Base-by-base conservation (phyloP, 192 early-diverging fungal genomes). In the Powellomyces hirtus region DNA sequence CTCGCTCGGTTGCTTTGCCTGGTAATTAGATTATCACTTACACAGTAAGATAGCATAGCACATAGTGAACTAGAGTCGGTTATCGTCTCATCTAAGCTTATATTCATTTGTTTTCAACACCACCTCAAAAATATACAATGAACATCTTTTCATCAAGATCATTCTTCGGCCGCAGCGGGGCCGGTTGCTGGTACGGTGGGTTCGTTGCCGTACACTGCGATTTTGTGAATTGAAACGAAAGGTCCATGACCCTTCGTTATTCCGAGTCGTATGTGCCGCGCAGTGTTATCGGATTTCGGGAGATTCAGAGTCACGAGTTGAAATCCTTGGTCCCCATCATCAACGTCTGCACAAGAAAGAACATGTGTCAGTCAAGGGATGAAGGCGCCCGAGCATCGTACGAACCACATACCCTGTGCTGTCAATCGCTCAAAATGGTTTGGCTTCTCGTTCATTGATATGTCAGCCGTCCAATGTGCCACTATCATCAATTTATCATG, bases 141-240 rank as follows among this genome's bases (percentile, higher is more conserved):
- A n/a, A n/a, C n/a, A n/a, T n/a, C n/a, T n/a, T n/a, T n/a, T n/a
- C n/a, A n/a, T n/a, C n/a, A n/a, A n/a, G n/a, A n/a, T n/a, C n/a
- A n/a, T n/a, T n/a, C n/a, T n/a, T n/a, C n/a, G n/a, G n/a, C n/a
- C n/a, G n/a, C n/a, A n/a, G n/a, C n/a, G n/a, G n/a, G n/a, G n/a
- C n/a, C n/a, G n/a, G n/a, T n/a, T n/a, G n/a, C n/a, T n/a, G n/a
- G n/a, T n/a, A n/a, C n/a, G n/a, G n/a, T n/a, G 5, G 62, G 27
- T 0, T 45, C 62, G 18, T 29, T 64, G 0, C 59, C 67, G n/a
- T 71, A 75, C 20, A 70, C 51, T 16, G 51, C 60, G 8, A 66
- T 36, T 38, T 62, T 31, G 35, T 72, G 68, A 2, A 75, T 46
- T 5, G 49, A 35, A 7, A 42, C 58, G 52, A 75, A 75, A n/a